Percentiles rank a stretch among this genome's conserved stretches.
These are phyloP conservation scores for Dendrocalamus sinicus DNA, from an alignment of 176 grass and related monocot genomes.

Conservation along the genomic window DNA sequence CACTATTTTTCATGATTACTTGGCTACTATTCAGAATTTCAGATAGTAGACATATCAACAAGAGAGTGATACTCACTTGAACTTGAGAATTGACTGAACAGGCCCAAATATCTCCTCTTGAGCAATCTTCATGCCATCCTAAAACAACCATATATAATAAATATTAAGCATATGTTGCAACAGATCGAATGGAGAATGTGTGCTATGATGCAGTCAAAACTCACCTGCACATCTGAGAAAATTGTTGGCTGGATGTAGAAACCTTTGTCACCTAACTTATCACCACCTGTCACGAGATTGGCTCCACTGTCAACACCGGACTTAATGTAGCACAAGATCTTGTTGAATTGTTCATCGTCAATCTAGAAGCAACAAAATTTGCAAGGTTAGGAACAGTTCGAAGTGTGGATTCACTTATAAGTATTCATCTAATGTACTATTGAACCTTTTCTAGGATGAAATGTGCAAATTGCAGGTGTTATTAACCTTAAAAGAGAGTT, in stretches of 20 bases:
- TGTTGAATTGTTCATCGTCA: slow-evolving; percentile 82
- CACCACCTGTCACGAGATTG: slow-evolving; percentile 80
- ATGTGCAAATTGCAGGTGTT: not conserved
- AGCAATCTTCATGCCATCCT: slow-evolving; percentile 79
- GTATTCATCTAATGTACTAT: no score
- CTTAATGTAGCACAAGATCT: slow-evolving; percentile 79
- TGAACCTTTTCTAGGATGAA: not conserved
- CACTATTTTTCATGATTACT: not conserved
- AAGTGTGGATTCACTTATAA: not conserved
- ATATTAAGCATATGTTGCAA: slow-evolving; percentile 4
- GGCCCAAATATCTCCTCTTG: slow-evolving; percentile 73
- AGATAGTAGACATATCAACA: not conserved
- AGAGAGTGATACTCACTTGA: slow-evolving; percentile 52
- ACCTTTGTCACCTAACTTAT: slow-evolving; percentile 74
- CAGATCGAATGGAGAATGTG: not conserved
- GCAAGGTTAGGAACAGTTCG: not conserved
- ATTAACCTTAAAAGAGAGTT: no score
- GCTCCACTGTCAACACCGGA: slow-evolving; percentile 68
- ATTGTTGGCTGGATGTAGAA: slow-evolving; percentile 95
- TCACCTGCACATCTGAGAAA: slow-evolving; percentile 90
- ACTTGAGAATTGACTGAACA: slow-evolving; percentile 73
- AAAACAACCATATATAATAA: slow-evolving; percentile 4
- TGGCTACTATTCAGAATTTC: not conserved
- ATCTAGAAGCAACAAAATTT: slow-evolving; percentile 55
- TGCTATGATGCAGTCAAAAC: not conserved